These are phyloP conservation scores for Termitomyces titanicus DNA, from an alignment of 768 basidiomycete species.

Conservation along the genomic window DNA sequence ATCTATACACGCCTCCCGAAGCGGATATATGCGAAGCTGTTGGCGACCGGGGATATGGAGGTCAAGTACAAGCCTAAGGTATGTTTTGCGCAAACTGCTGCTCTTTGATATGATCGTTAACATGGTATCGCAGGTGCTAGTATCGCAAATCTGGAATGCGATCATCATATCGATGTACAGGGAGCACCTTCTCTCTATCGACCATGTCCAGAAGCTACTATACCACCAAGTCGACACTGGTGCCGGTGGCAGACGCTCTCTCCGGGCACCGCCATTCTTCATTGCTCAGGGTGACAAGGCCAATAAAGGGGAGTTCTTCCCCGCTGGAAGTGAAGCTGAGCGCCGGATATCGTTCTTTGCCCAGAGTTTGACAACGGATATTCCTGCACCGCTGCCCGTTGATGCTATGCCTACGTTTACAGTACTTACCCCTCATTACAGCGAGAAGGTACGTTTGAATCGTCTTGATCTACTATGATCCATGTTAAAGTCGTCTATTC, in stretches of 20 bases:
- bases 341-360: slow-evolving; percentile 99
- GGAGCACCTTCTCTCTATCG: slow-evolving; percentile 97
- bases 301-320: slow-evolving; percentile 85
- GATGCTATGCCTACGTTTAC: slow-evolving; percentile 99
- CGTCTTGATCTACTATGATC: not conserved
- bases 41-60: slow-evolving; percentile 95
- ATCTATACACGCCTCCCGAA: slow-evolving; percentile 96
- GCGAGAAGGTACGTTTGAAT: slow-evolving; percentile 72
- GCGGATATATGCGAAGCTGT: slow-evolving; percentile 92
- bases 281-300: slow-evolving; percentile 91
- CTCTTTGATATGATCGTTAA: not conserved
- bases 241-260: slow-evolving; percentile 79
- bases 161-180: slow-evolving; percentile 99
- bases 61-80: slow-evolving; percentile 99
- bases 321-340: slow-evolving; percentile 90
- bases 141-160: slow-evolving; percentile 99
- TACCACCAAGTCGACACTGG: slow-evolving; percentile 92
- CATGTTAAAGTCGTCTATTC: slow-evolving; percentile 20
- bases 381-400: slow-evolving; percentile 91
- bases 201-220: slow-evolving; percentile 96
- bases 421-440: slow-evolving; percentile 96
- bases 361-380: slow-evolving; percentile 92
- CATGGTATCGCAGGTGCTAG: slow-evolving; percentile 63
- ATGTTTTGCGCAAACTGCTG: slow-evolving; percentile 16
- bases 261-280: slow-evolving; percentile 97